Evolutionary conservation across 495 filamentous ascomycete species (phyloP).

Genomic region (Penicillium samsonianum): DNA sequence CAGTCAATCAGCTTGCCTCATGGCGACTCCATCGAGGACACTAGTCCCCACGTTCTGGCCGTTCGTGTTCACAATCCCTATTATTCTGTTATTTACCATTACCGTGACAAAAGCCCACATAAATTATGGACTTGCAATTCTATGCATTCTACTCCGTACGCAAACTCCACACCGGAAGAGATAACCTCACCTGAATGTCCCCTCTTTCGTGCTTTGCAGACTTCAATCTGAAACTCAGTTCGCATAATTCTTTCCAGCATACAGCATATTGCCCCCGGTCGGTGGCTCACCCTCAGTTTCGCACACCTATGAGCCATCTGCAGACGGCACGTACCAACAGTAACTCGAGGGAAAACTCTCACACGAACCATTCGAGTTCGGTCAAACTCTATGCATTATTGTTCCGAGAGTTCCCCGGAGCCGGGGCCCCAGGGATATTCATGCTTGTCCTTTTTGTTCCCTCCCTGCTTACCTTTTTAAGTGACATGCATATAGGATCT

Average conservation of each 20-base stretch:
- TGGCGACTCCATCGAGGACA: constrained; percentile 17
- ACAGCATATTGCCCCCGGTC: constrained; percentile 18
- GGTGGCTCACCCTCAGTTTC: constrained; percentile 4
- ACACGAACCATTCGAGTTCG: constrained; percentile 29
- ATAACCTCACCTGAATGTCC: not conserved
- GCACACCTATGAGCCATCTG: constrained; percentile 26
- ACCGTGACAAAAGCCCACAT: not conserved
- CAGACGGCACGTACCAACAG: constrained; percentile 23
- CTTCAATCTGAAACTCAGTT: not conserved
- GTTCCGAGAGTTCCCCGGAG: constrained; percentile 26
- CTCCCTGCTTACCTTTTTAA: constrained; percentile 24
- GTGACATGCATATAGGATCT: constrained; percentile 24
- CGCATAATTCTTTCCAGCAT: not conserved
- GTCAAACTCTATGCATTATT: constrained; percentile 10
- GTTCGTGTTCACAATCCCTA: constrained; percentile 7
- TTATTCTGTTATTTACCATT: not conserved
- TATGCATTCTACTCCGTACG: constrained; percentile 5
- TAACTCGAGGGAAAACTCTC: constrained; percentile 19
- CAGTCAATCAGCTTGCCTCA: not conserved
- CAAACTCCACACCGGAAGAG: constrained; percentile 1
- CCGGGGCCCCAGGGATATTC: constrained; percentile 7
- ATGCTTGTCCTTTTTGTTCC: constrained; percentile 9
- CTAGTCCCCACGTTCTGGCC: constrained; percentile 28
- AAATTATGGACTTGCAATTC: not conserved
- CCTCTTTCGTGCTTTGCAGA: constrained; percentile 4